phyloP scores from a whole-genome alignment of 768 basidiomycete species.

The Psilocybe azurescens region DNA sequence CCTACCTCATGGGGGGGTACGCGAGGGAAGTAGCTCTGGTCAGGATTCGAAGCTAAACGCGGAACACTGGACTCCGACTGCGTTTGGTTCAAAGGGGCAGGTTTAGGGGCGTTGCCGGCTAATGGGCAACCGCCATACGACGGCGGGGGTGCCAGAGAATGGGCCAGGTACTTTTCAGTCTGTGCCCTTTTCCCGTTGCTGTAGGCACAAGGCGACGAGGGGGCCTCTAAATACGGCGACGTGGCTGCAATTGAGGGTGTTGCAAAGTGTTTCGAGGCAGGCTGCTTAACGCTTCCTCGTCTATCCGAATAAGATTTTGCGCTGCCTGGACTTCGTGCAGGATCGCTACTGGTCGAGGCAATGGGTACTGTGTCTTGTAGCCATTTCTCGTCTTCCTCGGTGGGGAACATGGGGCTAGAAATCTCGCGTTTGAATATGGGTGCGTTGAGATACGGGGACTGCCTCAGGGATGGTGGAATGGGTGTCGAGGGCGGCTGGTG shows the following conservation, averaged over 20 bases:
- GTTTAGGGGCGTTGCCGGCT: not conserved
- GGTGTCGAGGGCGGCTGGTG: constrained; percentile 44
- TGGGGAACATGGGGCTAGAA: constrained; percentile 41
- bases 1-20: constrained; percentile 11
- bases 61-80: constrained; percentile 24
- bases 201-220: not conserved
- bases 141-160: constrained; percentile 23
- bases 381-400: constrained; percentile 62
- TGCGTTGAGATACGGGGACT: constrained; percentile 59
- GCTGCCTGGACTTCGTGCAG: constrained; percentile 5
- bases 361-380: constrained; percentile 67
- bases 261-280: constrained; percentile 7
- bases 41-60: not conserved
- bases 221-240: constrained; percentile 5
- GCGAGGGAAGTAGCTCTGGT: constrained; percentile 23
- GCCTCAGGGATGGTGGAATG: constrained; percentile 61
- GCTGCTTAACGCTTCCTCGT: constrained; percentile 20
- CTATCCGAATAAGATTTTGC: constrained; percentile 18
- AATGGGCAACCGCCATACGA: constrained; percentile 18
- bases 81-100: constrained; percentile 18
- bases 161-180: constrained; percentile 15
- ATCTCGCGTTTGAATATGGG: constrained; percentile 51
- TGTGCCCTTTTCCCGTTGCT: not conserved
- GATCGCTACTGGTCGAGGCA: constrained; percentile 20
- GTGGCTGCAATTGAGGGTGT: not conserved